Conservation (phyloP, 2,329 filamentous ascomycete species). For the Karstenula rhodostoma region DNA sequence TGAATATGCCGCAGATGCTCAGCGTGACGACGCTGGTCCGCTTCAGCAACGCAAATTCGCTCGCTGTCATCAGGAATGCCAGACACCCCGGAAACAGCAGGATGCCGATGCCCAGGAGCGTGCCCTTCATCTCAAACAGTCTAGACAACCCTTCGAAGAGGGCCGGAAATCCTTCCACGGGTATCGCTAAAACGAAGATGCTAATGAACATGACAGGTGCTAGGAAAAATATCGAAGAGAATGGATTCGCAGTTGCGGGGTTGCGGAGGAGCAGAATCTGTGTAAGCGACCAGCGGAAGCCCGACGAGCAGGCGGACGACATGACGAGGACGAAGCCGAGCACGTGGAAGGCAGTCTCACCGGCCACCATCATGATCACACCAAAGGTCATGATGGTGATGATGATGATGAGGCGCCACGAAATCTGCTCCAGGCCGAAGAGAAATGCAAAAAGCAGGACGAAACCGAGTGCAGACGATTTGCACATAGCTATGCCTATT, state of each 20-base stretch:
- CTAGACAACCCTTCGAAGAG: constrained; percentile 71
- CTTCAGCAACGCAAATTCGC: constrained; percentile 93
- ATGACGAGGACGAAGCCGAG: constrained; percentile 93
- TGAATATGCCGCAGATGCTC: constrained; percentile 97
- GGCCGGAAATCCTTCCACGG: constrained; percentile 79
- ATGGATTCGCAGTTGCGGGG: constrained; percentile 93
- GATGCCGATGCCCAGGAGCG: constrained; percentile 71
- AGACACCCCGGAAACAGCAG: constrained; percentile 89
- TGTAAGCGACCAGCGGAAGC: constrained; percentile 97
- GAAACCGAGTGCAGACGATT: constrained; percentile 94
- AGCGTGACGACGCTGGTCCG: constrained; percentile 95
- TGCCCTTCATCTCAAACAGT: constrained; percentile 74
- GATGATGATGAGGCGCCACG: constrained; percentile 83
- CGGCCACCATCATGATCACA: constrained; percentile 98
- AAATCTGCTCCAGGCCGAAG: constrained; percentile 88
- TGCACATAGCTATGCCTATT: constrained; percentile 77
- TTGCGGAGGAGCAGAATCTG: constrained; percentile 94
- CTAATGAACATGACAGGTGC: constrained; percentile 94
- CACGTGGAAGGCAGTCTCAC: constrained; percentile 87
- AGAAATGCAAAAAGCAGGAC: constrained; percentile 94
- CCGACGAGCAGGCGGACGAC: constrained; percentile 90
- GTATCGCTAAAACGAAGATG: constrained; percentile 80
- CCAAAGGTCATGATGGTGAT: constrained; percentile 92
- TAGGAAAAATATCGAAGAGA: constrained; percentile 97
- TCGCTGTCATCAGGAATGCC: constrained; percentile 95